A percentile compares a stretch with the other conserved stretches of the same genome.
These are phyloP conservation scores for Scedosporium minutisporum DNA, from an alignment of 2,329 filamentous ascomycete genomes.

Conservation along the genomic window DNA sequence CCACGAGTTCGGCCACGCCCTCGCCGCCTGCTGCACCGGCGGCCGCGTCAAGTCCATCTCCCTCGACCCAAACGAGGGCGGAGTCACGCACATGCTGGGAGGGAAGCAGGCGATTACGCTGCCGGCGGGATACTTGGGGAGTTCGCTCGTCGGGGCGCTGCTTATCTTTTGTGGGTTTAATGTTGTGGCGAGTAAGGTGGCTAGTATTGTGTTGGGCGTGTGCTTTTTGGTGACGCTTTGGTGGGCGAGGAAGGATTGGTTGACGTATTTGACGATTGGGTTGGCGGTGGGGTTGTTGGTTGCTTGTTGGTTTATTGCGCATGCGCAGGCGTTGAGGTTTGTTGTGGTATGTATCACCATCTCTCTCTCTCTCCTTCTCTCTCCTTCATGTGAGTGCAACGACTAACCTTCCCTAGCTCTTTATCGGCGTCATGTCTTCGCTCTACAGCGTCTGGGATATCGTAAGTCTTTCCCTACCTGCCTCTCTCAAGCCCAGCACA, in stretches of 20 bases:
- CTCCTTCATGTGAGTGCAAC: not conserved
- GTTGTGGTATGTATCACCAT: slow-evolving; percentile 43
- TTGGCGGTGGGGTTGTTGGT: slow-evolving; percentile 61
- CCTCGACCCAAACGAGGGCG: slow-evolving; percentile 50
- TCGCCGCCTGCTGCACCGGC: slow-evolving; percentile 62
- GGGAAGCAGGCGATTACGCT: slow-evolving; percentile 62
- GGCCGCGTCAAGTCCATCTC: slow-evolving; percentile 64
- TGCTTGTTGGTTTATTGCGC: slow-evolving; percentile 70
- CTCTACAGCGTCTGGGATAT: slow-evolving; percentile 81
- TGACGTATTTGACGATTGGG: slow-evolving; percentile 62
- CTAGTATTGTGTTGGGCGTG: slow-evolving; percentile 60
- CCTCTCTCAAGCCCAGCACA: not conserved
- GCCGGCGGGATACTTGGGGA: slow-evolving; percentile 70
- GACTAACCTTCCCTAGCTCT: slow-evolving; percentile 36
- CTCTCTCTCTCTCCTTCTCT: not conserved
- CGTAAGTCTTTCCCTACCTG: slow-evolving; percentile 13
- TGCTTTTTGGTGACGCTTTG: slow-evolving; percentile 72
- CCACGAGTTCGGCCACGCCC: slow-evolving; percentile 70
- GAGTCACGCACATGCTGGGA: slow-evolving; percentile 68
- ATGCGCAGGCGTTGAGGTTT: slow-evolving; percentile 64
- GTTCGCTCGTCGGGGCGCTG: slow-evolving; percentile 65
- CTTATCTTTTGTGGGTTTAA: slow-evolving; percentile 74
- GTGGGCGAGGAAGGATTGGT: slow-evolving; percentile 73
- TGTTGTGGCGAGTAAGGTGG: slow-evolving; percentile 72
- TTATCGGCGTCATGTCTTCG: slow-evolving; percentile 74